Conservation (phyloP, 306 rosid genomes). For the Casuarina glauca region DNA sequence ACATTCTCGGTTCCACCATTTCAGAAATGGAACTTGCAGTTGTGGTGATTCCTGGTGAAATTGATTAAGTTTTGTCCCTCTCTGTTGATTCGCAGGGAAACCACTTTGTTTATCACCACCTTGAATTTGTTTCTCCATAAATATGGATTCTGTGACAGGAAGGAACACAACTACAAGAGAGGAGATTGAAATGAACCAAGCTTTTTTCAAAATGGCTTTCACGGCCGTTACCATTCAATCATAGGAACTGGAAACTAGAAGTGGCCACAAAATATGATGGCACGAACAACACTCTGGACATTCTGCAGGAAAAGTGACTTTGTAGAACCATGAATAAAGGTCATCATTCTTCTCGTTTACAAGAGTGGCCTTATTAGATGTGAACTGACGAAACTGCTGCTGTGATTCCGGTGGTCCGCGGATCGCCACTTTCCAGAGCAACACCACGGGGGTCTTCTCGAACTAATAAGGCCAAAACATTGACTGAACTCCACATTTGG, state of each 20-base stretch:
- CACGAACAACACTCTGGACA: background rate
- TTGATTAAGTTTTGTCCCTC: constrained; percentile 10
- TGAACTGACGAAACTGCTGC: constrained; percentile 69
- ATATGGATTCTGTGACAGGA: background rate
- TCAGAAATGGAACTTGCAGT: constrained; percentile 82
- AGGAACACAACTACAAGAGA: background rate
- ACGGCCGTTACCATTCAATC: too few species aligned
- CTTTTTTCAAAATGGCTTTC: too few species aligned
- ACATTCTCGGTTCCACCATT: constrained; percentile 74
- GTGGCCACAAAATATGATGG: background rate
- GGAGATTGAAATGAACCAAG: background rate
- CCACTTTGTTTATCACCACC: constrained; percentile 12
- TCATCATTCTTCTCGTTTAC: background rate
- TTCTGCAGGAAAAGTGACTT: background rate
- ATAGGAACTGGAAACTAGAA: background rate
- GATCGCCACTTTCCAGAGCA: constrained; percentile 76
- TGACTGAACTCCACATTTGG: constrained; percentile 55
- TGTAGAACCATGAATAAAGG: background rate
- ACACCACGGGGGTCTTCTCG: constrained; percentile 92
- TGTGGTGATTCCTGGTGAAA: constrained; percentile 79
- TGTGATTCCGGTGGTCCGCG: constrained; percentile 69
- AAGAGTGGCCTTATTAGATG: constrained; percentile 38
- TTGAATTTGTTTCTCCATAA: background rate
- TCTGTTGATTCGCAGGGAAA: constrained; percentile 15
- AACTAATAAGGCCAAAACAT: constrained; percentile 85